Base-by-base conservation (phyloP, 106 monocot species). In the Triglochin maritima region DNA sequence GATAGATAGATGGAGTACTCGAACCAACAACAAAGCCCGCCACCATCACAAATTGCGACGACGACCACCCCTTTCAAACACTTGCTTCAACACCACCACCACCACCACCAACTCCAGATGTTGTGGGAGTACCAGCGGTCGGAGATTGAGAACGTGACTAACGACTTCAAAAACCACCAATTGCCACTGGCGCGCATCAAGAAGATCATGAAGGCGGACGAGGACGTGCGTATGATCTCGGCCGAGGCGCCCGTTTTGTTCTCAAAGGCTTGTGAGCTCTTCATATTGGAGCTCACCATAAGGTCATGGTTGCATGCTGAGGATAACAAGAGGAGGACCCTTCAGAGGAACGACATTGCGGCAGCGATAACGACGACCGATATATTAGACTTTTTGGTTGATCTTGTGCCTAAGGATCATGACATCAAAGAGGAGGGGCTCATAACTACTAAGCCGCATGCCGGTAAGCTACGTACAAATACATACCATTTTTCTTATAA, bases 181-280 rank as follows among this genome's bases (percentile, higher is more conserved):
- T 85, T 89, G 17, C 89, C 89, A 11, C 78, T 89, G 10, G 89
- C 89, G 8, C 82, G 85, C 63, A 89, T 89, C 82, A 92, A 87
- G 84, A 90, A 90, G 81, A 90, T 90, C 77, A 90, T 90, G 90
- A 90, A 90, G 79, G 86, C 90, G 46, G 90, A 90, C 68, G 90
- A 90, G 63, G 90, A 85, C 62, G 88, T 85, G 13, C 80, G 89
- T 29, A 89, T 89, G 89, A 89, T 89, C 73, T 85, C 89, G 4
- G 89, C 89, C 3, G 89, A 89, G 71, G 85, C 89, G 0, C 89
- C 89, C 47, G 75, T 89, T 29, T 85, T 89, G 16, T 89, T 89
- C 54, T 85, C 85, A 72, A 89, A 89, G 76, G 89, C 85, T 29
- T 89, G 89, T 63, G 89, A 89, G 80, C 85, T 89, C 78, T 89